These are phyloP conservation scores for Seiridium unicorne DNA, from an alignment of 2,329 filamentous ascomycete genomes.

Conservation along the genomic window DNA sequence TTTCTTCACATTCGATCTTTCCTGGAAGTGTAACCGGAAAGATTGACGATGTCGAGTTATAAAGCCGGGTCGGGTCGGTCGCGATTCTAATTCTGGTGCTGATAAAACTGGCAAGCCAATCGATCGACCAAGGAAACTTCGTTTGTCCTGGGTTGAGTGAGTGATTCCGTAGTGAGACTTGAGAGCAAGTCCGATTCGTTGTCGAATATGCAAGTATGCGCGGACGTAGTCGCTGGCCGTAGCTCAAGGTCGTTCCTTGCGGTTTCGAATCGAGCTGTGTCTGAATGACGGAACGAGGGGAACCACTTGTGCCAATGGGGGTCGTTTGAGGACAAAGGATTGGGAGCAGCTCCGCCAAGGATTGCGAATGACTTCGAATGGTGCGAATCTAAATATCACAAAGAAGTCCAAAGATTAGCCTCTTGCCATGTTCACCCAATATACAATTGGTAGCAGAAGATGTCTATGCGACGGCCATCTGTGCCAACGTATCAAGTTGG, in stretches of 20 bases:
- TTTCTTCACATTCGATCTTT: too few relatives aligned
- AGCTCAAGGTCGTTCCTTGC: not conserved
- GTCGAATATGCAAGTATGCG: not conserved
- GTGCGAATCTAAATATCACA: slow-evolving; percentile 5
- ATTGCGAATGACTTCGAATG: not conserved
- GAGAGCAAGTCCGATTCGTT: not conserved
- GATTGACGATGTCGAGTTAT: too few relatives aligned
- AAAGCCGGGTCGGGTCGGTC: not conserved
- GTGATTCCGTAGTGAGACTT: not conserved
- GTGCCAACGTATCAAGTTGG: not conserved
- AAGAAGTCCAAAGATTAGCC: not conserved
- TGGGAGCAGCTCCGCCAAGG: too few relatives aligned
- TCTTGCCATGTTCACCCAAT: not conserved
- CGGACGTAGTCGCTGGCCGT: not conserved
- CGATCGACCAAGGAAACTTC: not conserved
- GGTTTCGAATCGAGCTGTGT: not conserved
- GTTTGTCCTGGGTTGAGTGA: not conserved
- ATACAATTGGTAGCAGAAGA: not conserved
- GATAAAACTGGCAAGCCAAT: not conserved
- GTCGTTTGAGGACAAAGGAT: not conserved
- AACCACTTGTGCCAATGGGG: not conserved
- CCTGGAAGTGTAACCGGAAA: too few relatives aligned
- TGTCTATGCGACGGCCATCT: slow-evolving; percentile 1
- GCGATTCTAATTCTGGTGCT: not conserved
- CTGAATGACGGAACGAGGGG: not conserved